These are phyloP conservation scores for Saprolegnia diclina DNA, from an alignment of 352 stramenopile genomes.

Conservation along the genomic window DNA sequence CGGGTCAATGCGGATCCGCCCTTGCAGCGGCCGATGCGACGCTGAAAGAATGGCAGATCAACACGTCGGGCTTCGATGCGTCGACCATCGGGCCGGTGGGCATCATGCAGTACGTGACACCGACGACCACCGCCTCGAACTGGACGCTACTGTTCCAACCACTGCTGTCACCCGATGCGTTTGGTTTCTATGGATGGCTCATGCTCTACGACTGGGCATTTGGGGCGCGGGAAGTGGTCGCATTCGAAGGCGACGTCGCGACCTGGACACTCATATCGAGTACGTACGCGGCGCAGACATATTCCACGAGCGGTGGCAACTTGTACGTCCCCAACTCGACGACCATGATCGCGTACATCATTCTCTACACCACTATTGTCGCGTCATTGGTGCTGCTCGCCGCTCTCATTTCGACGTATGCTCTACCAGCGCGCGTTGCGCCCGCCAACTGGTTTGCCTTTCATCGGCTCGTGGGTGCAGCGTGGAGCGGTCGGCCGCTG, in stretches of 20 bases:
- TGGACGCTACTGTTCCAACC: neutral
- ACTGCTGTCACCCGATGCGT: neutral
- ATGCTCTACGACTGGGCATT: neutral
- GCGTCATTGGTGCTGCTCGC: neutral
- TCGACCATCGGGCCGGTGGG: neutral
- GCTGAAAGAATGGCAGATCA: neutral
- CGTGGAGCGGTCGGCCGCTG: constrained; percentile 15
- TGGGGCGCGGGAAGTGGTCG: neutral
- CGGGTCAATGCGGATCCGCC: neutral
- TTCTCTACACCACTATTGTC: neutral
- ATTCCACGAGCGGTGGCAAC: neutral
- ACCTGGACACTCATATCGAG: neutral
- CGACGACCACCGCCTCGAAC: neutral
- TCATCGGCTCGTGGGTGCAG: neutral
- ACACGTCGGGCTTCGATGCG: neutral
- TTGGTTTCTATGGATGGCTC: neutral
- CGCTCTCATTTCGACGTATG: neutral
- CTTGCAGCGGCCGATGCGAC: neutral
- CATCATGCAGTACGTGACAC: neutral
- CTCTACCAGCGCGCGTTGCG: neutral
- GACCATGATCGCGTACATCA: neutral
- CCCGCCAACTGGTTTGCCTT: neutral
- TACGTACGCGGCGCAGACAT: neutral
- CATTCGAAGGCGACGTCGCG: neutral
- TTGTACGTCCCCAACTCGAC: neutral